phyloP scores from a whole-genome alignment of 2,329 filamentous ascomycete genomes.

The Arthrobotrys conoides region DNA sequence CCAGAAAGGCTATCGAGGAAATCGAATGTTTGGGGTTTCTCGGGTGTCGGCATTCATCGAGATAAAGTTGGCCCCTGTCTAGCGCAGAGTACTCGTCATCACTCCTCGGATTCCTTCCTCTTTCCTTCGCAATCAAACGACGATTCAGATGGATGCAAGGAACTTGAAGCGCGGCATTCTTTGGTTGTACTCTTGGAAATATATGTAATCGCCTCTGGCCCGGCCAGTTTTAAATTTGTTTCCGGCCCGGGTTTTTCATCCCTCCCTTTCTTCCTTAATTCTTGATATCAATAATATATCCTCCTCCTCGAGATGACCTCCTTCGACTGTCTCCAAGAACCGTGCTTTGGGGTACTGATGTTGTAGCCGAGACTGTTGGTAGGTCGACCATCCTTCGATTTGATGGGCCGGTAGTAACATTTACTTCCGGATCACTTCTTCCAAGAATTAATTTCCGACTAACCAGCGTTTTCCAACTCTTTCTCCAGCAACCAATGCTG shows the following conservation, averaged over 20 bases:
- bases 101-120: constrained; percentile 31
- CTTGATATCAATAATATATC: not conserved
- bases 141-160: not conserved
- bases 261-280: not conserved
- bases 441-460: not conserved
- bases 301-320: constrained; percentile 20
- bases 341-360: constrained; percentile 42
- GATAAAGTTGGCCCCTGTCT: constrained; percentile 34
- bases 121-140: constrained; percentile 23
- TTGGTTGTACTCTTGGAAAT: constrained; percentile 21
- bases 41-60: constrained; percentile 40
- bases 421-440: not conserved
- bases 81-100: constrained; percentile 59
- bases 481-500: constrained; percentile 44
- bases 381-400: not conserved
- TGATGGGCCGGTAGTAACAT: not conserved
- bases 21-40: constrained; percentile 2
- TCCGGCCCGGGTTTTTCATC: not conserved
- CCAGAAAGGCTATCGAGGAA: constrained; percentile 10
- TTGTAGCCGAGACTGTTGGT: constrained; percentile 43
- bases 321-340: constrained; percentile 29
- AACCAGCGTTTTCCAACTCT: constrained; percentile 8
- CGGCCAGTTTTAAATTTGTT: constrained; percentile 5
- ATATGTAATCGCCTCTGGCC: constrained; percentile 20
- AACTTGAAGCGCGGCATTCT: constrained; percentile 12